Evolutionary conservation across 2,329 filamentous ascomycete genomes (phyloP).

Genomic region (Xylariaceae sp.): DNA sequence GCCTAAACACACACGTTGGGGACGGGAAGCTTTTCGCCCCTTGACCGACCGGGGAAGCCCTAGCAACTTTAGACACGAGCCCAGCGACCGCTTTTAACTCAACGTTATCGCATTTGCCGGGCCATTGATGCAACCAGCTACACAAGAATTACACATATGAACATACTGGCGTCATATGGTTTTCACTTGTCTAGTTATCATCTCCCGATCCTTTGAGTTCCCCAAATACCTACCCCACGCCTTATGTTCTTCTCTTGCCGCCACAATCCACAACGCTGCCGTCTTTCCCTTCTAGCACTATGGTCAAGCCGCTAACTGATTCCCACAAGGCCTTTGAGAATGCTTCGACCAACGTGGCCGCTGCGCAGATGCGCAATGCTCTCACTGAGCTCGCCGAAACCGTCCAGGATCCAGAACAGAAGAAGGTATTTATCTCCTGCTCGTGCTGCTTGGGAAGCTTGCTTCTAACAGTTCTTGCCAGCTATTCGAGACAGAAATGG

Average conservation of each 20-base stretch:
- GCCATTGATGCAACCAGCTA: background rate
- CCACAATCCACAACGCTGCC: background rate
- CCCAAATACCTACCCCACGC: background rate
- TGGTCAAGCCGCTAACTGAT: constrained; percentile 31
- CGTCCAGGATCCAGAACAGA: constrained; percentile 72
- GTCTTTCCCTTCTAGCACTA: background rate
- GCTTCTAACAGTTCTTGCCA: constrained; percentile 31
- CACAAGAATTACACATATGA: background rate
- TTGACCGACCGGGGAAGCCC: background rate
- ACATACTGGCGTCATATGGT: background rate
- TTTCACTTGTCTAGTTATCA: background rate
- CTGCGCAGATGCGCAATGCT: constrained; percentile 97
- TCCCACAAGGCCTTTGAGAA: constrained; percentile 89
- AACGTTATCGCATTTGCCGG: background rate
- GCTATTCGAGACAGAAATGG: constrained; percentile 99
- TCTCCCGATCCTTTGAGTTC: background rate
- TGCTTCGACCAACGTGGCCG: constrained; percentile 95
- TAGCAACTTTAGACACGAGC: background rate
- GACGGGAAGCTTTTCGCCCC: background rate
- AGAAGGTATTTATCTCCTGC: constrained; percentile 59
- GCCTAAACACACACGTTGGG: constrained; percentile 6
- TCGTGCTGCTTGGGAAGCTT: background rate
- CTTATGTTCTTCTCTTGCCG: background rate
- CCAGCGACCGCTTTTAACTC: background rate
- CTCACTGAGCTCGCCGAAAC: constrained; percentile 89